Conservation (phyloP, 768 basidiomycete species). For the Pleurotus sapidus region DNA sequence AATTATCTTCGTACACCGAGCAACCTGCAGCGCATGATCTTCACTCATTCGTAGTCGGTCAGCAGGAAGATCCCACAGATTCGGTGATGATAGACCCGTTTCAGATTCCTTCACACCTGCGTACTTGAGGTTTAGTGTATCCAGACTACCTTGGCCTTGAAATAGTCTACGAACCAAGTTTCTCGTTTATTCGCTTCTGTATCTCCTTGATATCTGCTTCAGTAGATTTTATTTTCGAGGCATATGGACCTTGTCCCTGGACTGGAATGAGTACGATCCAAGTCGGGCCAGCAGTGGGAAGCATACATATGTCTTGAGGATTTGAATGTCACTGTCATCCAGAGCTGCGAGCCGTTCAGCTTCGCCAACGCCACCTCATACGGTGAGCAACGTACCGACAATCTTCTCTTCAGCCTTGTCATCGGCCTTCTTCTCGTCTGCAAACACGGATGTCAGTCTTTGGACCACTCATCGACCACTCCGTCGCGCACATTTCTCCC, state of each 20-base stretch:
- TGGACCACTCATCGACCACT: constrained; percentile 1
- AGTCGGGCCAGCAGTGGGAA: background rate
- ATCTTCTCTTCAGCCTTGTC: constrained; percentile 94
- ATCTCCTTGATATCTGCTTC: constrained; percentile 94
- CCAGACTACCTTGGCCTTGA: background rate
- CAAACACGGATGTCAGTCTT: background rate
- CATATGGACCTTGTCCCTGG: constrained; percentile 98
- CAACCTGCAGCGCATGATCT: constrained; percentile 94
- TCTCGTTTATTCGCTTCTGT: constrained; percentile 97
- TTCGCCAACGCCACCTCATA: too few relatives aligned
- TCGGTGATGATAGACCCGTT: constrained; percentile 94
- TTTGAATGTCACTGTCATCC: constrained; percentile 98
- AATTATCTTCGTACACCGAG: constrained; percentile 98
- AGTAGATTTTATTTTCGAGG: constrained; percentile 79
- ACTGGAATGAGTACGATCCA: constrained; percentile 1
- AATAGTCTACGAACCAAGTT: constrained; percentile 62
- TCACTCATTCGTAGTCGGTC: constrained; percentile 89
- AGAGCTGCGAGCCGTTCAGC: constrained; percentile 53
- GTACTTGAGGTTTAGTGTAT: background rate
- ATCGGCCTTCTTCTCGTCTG: constrained; percentile 85
- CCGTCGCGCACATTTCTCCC: constrained; percentile 87
- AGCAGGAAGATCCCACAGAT: constrained; percentile 95
- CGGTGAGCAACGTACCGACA: constrained; percentile 49
- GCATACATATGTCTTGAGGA: constrained; percentile 94
- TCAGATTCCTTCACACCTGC: constrained; percentile 96